Evolutionary conservation across 2,329 filamentous ascomycete genomes (phyloP), one percentile per base, ranked within the genome.

Genomic region (Pseudogymnoascus pannorum): DNA sequence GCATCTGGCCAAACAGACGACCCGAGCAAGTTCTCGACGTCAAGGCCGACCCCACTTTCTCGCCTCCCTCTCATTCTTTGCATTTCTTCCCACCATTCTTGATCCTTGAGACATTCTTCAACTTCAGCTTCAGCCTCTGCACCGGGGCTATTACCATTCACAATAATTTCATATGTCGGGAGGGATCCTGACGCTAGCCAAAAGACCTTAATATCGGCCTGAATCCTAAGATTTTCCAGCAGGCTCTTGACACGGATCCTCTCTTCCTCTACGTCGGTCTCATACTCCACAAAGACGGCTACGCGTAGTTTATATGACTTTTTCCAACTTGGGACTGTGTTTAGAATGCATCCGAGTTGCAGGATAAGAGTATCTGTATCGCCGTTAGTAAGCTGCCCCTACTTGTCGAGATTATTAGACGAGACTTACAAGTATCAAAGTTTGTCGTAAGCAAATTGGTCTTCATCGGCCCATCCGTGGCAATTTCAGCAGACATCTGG

Each of bases 211-310:
- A 95, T 83, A 64, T 91, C 80, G 2, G 91, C 91, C 64, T 92
- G 84, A 57, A 96, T 96, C 14, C 91, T 81, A 7, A 96, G 74
- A 71, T 93, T 95, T 20, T 90, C 88, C 0, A 96, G 78, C 1
- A 96, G 77, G 1, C 87, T 84, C 63, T 84, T 84, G 14, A 95
- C 87, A 61, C 91, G 79, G 1, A 81, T 82, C 35, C 84, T 79
- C 72, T 96, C 91, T 72, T 95, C 89, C 38, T 88, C 84, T 0
- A 96, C 87, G 66, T 96, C 91, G 24, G 80, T 85, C 71, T 94
- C 90, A 67, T 95, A 95, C 70, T 96, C 91, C 18, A 96, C 91
- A 72, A 96, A 96, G 0, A 95, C 91, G 60, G 88, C 84, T 3
- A 96, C 88, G 38, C 91, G 86, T 6, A 95, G 75, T 40, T 78